These are phyloP conservation scores for Beauveria sp. DNA, from an alignment of 2,329 filamentous ascomycete genomes.

Conservation along the genomic window DNA sequence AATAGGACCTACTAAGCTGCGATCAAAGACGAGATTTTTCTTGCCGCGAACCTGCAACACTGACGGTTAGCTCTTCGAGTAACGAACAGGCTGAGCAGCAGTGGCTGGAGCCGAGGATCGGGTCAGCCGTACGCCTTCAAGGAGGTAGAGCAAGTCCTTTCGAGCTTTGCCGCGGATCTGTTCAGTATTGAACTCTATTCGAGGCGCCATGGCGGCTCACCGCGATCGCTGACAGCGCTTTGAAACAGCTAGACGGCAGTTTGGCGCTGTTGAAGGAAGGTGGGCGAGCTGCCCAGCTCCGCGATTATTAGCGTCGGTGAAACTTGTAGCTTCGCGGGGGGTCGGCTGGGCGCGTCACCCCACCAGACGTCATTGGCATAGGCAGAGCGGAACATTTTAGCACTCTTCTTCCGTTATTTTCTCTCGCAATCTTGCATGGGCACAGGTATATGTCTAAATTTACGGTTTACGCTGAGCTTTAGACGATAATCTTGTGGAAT, in stretches of 20 bases:
- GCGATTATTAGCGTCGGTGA: slow-evolving; percentile 10
- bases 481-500: neutral
- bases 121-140: slow-evolving; percentile 70
- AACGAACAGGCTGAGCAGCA: neutral
- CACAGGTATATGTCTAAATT: neutral
- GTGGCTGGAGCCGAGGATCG: slow-evolving; percentile 1
- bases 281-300: neutral
- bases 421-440: neutral
- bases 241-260: slow-evolving; percentile 15
- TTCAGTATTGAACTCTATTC: slow-evolving; percentile 63
- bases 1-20: slow-evolving; percentile 79
- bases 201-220: slow-evolving; percentile 60
- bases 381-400: neutral
- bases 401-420: neutral
- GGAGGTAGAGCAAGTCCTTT: slow-evolving; percentile 80
- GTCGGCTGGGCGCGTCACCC: neutral
- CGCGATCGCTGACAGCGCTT: slow-evolving; percentile 19
- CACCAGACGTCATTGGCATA: slow-evolving; percentile 8
- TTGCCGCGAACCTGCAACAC: slow-evolving; percentile 79
- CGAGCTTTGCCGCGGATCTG: slow-evolving; percentile 75
- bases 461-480: neutral
- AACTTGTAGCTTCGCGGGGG: slow-evolving; percentile 2
- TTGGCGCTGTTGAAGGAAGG: slow-evolving; percentile 5
- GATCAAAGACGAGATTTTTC: slow-evolving; percentile 95
- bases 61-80: slow-evolving; percentile 13